A percentile compares a stretch with the other conserved stretches of the same genome.
Evolutionary conservation across 2,329 filamentous ascomycete genomes (phyloP).

Genomic region (Waltergamsia citrina): DNA sequence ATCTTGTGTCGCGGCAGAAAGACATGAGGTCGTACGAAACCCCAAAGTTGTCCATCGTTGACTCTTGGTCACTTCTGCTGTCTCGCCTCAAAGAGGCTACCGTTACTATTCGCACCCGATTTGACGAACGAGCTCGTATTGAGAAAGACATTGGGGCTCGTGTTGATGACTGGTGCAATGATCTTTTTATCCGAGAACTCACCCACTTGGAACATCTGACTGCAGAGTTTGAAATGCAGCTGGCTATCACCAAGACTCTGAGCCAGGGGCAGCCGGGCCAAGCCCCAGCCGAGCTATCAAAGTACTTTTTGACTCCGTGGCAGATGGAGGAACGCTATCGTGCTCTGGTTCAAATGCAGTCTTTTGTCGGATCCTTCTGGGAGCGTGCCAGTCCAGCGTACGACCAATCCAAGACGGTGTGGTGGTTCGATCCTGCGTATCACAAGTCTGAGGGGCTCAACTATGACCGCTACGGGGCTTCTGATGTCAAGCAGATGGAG

Average conservation of each 20-base stretch:
- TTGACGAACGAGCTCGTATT: constrained; percentile 3
- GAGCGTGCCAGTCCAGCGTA: constrained; percentile 5
- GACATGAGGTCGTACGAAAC: constrained; percentile 3
- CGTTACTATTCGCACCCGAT: constrained; percentile 2
- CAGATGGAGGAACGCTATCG: constrained; percentile 6
- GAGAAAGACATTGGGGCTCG: constrained; percentile 5
- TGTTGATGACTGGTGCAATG: constrained; percentile 5
- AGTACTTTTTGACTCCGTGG: constrained; percentile 2
- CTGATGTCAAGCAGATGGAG: constrained; percentile 2
- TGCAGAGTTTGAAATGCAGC: constrained; percentile 5
- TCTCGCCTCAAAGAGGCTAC: constrained; percentile 3
- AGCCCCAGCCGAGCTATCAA: neutral
- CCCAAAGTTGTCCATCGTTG: constrained; percentile 4
- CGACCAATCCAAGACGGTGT: constrained; percentile 4
- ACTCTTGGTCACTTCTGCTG: constrained; percentile 2
- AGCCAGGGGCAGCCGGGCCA: neutral
- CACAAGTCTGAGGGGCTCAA: constrained; percentile 4
- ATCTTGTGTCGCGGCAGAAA: neutral
- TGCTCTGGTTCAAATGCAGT: constrained; percentile 4
- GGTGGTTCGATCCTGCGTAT: constrained; percentile 6
- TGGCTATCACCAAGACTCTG: constrained; percentile 4
- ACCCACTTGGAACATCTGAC: constrained; percentile 2
- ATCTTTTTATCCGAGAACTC: constrained; percentile 2
- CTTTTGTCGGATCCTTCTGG: constrained; percentile 3
- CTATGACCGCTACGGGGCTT: constrained; percentile 5